These are phyloP conservation scores for Sorghum bicolor DNA, from an alignment of 176 grass and related monocot species.

Conservation along the genomic window DNA sequence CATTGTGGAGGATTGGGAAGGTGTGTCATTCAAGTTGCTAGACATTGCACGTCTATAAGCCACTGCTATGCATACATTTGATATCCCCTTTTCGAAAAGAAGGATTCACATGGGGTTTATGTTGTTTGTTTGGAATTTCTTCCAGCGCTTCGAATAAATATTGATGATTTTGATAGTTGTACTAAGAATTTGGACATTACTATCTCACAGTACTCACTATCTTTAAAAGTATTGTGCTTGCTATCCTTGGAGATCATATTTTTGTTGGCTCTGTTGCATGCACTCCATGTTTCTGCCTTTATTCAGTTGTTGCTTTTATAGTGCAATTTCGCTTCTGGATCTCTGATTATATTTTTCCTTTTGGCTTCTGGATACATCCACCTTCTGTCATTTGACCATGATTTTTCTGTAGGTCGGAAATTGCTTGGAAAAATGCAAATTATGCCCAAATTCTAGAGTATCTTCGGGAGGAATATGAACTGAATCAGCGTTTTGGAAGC, in stretches of 20 bases:
- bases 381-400: background rate
- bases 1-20: background rate
- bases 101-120: background rate
- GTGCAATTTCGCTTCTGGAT: background rate
- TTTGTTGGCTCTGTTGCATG: background rate
- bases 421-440: slow-evolving; percentile 98
- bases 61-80: background rate
- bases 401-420: slow-evolving; percentile 64
- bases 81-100: background rate
- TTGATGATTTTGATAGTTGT: background rate
- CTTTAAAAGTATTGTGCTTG: background rate
- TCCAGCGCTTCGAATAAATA: background rate
- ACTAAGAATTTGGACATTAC: background rate
- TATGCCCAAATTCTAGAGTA: slow-evolving; percentile 89
- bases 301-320: background rate
- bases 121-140: slow-evolving; percentile 1
- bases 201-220: background rate
- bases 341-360: background rate
- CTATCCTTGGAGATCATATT: background rate
- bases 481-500: slow-evolving; percentile 85
- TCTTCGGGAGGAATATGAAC: slow-evolving; percentile 85
- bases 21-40: slow-evolving; percentile 1
- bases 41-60: background rate
- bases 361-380: background rate
- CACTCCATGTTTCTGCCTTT: background rate